Conservation (phyloP, 441 rosid species). For the Metrosideros polymorpha region DNA sequence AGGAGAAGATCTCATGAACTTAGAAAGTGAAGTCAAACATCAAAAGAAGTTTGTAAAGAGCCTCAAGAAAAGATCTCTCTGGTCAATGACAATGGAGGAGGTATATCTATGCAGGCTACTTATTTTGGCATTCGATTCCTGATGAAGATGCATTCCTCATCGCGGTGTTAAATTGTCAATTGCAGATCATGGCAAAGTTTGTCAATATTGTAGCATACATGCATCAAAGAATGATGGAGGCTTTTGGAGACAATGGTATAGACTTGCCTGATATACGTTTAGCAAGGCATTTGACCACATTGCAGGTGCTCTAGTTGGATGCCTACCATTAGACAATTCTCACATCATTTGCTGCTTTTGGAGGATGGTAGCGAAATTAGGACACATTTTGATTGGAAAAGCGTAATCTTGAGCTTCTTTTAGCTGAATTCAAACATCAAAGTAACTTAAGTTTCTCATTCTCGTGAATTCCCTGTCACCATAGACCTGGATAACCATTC, state of each 20-base stretch:
- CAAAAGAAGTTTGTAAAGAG: not conserved
- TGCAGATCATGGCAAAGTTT: slow-evolving; percentile 3
- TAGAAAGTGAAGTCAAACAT: not conserved
- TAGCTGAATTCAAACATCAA: not conserved
- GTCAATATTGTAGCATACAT: not conserved
- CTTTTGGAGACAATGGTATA: slow-evolving; percentile 3
- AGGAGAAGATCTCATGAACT: not conserved
- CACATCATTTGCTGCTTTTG: not conserved
- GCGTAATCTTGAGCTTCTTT: not conserved
- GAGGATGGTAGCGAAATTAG: not conserved
- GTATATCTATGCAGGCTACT: not conserved
- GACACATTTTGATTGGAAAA: not conserved
- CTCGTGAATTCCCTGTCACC: not conserved
- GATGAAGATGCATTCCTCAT: not conserved
- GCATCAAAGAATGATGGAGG: not conserved
- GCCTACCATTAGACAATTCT: not conserved
- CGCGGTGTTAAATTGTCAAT: not conserved
- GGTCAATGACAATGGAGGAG: not conserved
- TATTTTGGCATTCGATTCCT: not conserved
- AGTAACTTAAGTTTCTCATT: not conserved
- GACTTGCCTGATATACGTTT: not conserved
- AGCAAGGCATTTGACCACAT: not conserved
- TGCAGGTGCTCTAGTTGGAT: not conserved
- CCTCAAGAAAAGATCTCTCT: not conserved
- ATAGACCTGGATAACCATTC: not conserved